phyloP scores from a whole-genome alignment of 371 early-diverging fungal genomes.

The Polyrhizophydium stewartii region DNA sequence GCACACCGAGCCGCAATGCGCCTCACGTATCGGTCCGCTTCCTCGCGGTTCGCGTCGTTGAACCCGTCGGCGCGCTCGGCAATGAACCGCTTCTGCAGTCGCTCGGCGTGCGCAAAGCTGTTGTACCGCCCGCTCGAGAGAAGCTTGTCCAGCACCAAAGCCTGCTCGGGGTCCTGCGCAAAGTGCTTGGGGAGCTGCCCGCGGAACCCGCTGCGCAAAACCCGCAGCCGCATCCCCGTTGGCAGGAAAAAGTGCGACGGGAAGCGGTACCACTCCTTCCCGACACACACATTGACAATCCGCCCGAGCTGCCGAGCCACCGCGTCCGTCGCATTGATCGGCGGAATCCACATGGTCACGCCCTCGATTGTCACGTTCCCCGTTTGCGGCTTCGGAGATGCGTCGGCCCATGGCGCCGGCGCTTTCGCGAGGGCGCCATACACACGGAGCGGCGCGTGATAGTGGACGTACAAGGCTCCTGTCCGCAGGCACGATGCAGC shows the following conservation, averaged over 20 bases:
- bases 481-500: neutral
- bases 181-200: conserved; percentile 49
- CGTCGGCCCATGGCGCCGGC: too few relatives aligned
- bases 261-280: conserved; percentile 93
- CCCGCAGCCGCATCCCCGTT: conserved; percentile 28
- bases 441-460: neutral
- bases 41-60: conserved; percentile 72
- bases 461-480: neutral
- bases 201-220: conserved; percentile 31
- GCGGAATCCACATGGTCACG: too few relatives aligned
- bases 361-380: too few relatives aligned
- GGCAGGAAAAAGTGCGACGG: conserved; percentile 89
- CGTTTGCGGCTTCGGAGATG: too few relatives aligned
- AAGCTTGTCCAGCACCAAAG: neutral
- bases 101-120: neutral
- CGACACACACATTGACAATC: conserved; percentile 64
- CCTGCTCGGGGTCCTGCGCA: conserved; percentile 8
- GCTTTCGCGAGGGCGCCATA: conserved; percentile 12
- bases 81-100: neutral
- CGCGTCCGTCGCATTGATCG: conserved; percentile 36
- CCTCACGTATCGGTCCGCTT: conserved; percentile 55
- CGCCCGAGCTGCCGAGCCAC: neutral
- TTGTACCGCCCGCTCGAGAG: neutral
- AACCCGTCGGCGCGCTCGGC: conserved; percentile 44
- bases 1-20: neutral